Evolutionary conservation across 345 rosid species (phyloP).

Genomic region (Gossypium herbaceum): DNA sequence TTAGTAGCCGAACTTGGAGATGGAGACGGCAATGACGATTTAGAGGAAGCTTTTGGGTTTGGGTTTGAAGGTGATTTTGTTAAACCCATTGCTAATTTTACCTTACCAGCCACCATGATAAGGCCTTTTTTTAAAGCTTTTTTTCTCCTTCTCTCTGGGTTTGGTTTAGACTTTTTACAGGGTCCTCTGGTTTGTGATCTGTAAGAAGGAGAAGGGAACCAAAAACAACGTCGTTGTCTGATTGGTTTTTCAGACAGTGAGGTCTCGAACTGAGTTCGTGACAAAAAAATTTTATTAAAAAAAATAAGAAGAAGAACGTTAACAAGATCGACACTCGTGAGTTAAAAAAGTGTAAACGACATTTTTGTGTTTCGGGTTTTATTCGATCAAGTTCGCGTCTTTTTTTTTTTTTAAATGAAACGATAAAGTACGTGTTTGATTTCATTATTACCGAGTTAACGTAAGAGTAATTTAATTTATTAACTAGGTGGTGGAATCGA

Average conservation of each 20-base stretch:
- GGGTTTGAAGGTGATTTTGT: conserved; percentile 62
- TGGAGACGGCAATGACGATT: conserved; percentile 38
- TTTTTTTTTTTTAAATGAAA: no score
- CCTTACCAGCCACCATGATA: conserved; percentile 87
- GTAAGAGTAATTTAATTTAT: no score
- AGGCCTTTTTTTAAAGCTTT: not conserved
- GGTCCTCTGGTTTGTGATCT: conserved; percentile 12
- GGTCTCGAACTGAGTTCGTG: not conserved
- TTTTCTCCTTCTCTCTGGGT: not conserved
- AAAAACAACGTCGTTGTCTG: conserved; percentile 31
- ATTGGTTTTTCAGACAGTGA: conserved; percentile 31
- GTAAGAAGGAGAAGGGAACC: not conserved
- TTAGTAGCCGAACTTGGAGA: conserved; percentile 33
- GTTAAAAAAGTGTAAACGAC: no score
- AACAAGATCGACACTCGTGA: no score
- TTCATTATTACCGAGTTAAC: no score
- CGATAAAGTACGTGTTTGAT: no score
- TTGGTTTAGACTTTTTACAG: not conserved
- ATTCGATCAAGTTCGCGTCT: no score
- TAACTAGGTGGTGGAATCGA: no score
- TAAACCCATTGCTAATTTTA: conserved; percentile 77
- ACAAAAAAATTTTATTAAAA: no score
- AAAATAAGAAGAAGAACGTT: no score
- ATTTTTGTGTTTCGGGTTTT: no score
- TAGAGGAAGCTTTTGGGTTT: conserved; percentile 19